A percentile compares a stretch with the other conserved stretches of the same genome.
These are phyloP conservation scores for Penicillium ucsense DNA, from an alignment of 495 filamentous ascomycete species.

Conservation along the genomic window DNA sequence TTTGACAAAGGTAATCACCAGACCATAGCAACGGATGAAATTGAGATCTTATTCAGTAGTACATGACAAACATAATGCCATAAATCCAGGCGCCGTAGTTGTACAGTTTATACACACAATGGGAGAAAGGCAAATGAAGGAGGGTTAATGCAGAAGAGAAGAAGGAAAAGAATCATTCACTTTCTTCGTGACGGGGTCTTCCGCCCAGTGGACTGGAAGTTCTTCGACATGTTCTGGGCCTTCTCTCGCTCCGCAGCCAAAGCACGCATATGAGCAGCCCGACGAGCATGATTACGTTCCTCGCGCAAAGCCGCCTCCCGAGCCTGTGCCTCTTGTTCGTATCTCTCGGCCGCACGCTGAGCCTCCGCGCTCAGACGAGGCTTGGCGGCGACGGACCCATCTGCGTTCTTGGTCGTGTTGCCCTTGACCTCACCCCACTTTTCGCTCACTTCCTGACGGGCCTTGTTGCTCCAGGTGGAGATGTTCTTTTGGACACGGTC, in stretches of 20 bases:
- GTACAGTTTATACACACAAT: constrained; percentile 19
- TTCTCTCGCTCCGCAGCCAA: constrained; percentile 9
- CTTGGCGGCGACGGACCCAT: constrained; percentile 7
- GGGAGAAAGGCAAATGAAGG: neutral
- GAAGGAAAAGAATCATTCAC: neutral
- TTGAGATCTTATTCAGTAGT: constrained; percentile 8
- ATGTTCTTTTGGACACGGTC: constrained; percentile 7
- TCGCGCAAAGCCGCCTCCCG: constrained; percentile 6
- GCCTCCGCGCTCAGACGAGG: constrained; percentile 14
- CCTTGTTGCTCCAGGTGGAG: constrained; percentile 1
- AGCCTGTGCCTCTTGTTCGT: constrained; percentile 9
- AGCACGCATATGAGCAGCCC: constrained; percentile 7
- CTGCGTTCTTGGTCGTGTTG: constrained; percentile 4
- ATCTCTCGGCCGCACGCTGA: constrained; percentile 8
- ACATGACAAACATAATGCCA: constrained; percentile 13
- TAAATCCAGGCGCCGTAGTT: constrained; percentile 15
- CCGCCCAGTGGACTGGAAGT: constrained; percentile 2
- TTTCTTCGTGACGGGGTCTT: constrained; percentile 3
- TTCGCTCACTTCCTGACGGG: neutral
- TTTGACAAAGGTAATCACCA: no score
- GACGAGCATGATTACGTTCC: constrained; percentile 17
- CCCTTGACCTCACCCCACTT: neutral
- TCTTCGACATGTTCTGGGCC: constrained; percentile 9
- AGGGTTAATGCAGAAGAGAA: no score
- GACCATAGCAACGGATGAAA: neutral